Conservation (phyloP, 495 filamentous ascomycete species). For the Immersiella caudata region DNA sequence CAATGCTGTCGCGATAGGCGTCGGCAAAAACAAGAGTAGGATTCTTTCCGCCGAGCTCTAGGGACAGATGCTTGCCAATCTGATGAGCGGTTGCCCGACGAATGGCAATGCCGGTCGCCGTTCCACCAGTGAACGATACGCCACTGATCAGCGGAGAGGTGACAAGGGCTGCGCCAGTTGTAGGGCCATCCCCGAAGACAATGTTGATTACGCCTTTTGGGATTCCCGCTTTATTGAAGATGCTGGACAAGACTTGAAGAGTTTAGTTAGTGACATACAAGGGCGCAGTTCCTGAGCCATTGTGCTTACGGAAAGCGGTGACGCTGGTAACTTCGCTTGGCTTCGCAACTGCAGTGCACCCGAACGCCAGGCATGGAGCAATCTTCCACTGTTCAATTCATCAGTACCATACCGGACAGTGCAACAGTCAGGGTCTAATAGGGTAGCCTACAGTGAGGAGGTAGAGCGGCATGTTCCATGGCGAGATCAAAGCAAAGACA, state of each 20-base stretch:
- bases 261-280: neutral
- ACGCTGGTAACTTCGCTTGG: conserved; percentile 41
- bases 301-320: conserved; percentile 54
- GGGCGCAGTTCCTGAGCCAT: conserved; percentile 12
- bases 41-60: conserved; percentile 79
- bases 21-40: conserved; percentile 69
- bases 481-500: conserved; percentile 34
- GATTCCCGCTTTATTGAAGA: conserved; percentile 51
- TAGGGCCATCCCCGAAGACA: conserved; percentile 52
- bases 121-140: conserved; percentile 58
- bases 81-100: conserved; percentile 39
- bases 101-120: conserved; percentile 43
- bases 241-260: conserved; percentile 39
- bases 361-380: conserved; percentile 35
- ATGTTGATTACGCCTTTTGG: conserved; percentile 58
- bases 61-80: conserved; percentile 69
- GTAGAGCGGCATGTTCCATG: conserved; percentile 39
- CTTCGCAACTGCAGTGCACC: conserved; percentile 35
- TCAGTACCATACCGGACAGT: neutral
- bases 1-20: conserved; percentile 45
- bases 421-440: neutral
- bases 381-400: conserved; percentile 27
- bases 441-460: conserved; percentile 24
- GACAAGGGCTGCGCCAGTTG: conserved; percentile 54
- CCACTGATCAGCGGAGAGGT: conserved; percentile 50